phyloP scores from a whole-genome alignment of 2,329 filamentous ascomycete species.

The Talaromyces sp. region DNA sequence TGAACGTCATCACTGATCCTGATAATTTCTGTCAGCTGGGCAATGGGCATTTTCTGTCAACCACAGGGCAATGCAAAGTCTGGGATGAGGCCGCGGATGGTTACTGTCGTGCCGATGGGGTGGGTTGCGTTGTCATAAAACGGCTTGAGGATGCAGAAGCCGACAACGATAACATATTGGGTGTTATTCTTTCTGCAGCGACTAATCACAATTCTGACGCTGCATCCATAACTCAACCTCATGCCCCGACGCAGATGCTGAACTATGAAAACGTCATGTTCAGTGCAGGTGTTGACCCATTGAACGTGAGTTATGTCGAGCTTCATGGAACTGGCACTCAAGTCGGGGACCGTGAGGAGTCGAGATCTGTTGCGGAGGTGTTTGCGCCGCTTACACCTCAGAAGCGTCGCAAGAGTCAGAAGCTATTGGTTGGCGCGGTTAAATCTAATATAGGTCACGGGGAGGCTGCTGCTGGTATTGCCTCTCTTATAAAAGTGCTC shows the following conservation, averaged over 20 bases:
- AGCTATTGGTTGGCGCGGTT: constrained; percentile 58
- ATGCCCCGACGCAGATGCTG: constrained; percentile 22
- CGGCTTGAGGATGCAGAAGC: constrained; percentile 41
- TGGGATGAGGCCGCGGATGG: constrained; percentile 46
- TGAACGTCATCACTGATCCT: constrained; percentile 72
- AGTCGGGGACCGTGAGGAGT: constrained; percentile 54
- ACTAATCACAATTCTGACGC: constrained; percentile 41
- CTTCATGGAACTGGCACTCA: constrained; percentile 81
- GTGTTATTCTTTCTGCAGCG: constrained; percentile 33
- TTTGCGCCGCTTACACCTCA: constrained; percentile 46
- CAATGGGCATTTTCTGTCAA: constrained; percentile 31
- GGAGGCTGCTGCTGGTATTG: constrained; percentile 55
- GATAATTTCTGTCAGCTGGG: constrained; percentile 67
- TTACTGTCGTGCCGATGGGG: constrained; percentile 47
- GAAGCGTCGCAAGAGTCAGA: constrained; percentile 46
- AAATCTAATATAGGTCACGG: constrained; percentile 63
- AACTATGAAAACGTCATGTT: constrained; percentile 22
- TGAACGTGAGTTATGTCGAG: constrained; percentile 71
- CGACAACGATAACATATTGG: constrained; percentile 38
- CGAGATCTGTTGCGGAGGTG: constrained; percentile 38
- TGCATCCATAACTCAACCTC: constrained; percentile 29
- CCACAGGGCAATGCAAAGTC: constrained; percentile 49
- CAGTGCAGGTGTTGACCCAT: constrained; percentile 26
- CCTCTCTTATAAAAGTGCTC: constrained; percentile 27
- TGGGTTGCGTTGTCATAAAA: constrained; percentile 45